A percentile compares a stretch with the other conserved stretches of the same genome.
Conservation (phyloP, 2,329 filamentous ascomycete genomes). For the Stachybotrys echinatus region DNA sequence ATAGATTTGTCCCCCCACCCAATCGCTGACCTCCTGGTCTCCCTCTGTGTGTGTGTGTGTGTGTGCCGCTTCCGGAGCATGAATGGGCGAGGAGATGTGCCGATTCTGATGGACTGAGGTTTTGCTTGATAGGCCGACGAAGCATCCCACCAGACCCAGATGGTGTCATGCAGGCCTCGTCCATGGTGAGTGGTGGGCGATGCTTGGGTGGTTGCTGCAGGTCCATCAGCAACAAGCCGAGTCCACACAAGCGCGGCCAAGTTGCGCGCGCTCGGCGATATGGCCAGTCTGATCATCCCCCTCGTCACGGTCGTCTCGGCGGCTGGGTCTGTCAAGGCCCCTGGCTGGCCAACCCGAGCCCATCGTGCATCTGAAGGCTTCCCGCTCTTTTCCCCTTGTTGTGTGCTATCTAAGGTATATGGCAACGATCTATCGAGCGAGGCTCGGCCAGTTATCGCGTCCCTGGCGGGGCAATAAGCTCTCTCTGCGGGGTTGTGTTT, state of each 20-base stretch:
- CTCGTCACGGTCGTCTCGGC: background rate
- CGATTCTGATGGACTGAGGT: background rate
- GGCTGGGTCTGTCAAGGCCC: background rate
- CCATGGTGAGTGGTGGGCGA: conserved; percentile 3
- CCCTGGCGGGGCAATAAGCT: background rate
- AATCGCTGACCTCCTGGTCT: background rate
- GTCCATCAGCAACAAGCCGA: conserved; percentile 5
- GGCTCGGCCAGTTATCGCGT: background rate
- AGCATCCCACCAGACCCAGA: conserved; percentile 8
- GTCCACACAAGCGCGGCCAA: conserved; percentile 6
- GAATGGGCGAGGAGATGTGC: too few species aligned
- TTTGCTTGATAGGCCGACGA: conserved; percentile 3
- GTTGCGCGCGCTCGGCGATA: conserved; percentile 8
- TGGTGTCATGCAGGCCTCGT: conserved; percentile 20
- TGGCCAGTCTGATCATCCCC: conserved; percentile 2
- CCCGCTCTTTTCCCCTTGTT: background rate
- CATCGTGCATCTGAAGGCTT: background rate
- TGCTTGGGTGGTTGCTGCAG: conserved; percentile 4
- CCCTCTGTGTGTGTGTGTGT: too few species aligned
- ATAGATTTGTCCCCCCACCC: background rate
- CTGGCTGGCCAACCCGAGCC: background rate
- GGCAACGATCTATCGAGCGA: background rate
- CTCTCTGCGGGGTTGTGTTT: background rate
- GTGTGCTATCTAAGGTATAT: background rate
- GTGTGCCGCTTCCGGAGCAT: too few species aligned